Evolutionary conservation across 371 early-diverging fungal genomes (phyloP), one percentile per base, ranked within the genome.

Genomic region (Mycotypha africana): DNA sequence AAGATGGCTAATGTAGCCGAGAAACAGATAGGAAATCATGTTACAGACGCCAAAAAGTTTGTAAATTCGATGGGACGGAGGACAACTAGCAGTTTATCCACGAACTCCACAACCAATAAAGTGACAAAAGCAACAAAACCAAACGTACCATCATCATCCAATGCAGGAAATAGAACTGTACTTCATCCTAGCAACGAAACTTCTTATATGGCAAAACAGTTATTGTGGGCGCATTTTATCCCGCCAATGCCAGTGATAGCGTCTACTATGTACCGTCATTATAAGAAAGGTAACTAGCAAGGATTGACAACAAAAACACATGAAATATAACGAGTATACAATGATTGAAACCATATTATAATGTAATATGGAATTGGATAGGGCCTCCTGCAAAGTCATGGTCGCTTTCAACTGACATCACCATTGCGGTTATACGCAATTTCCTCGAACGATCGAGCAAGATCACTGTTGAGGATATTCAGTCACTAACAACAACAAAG

Each of bases 381-480:
- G 74, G 74, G 2, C 74, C 74, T 9, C 38, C 38, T 38, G 38
- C 38, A 10, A 38, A 38, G 22, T 38, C 74, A 1, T 73, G 74
- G 74, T 51, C 61, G 2, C 57, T 73, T 19, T 32, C 62, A 4
- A 55, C 65, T 20, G 59, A 73, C 21, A 28, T 73, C 14, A 47
- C 59, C 2, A 56, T 73, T 38, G 58, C 64, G 7, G 17, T 62
- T 28, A 40, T 73, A 9, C 53, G 60, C 0, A 58, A 69, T 43
- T 49, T 69, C 16, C 32, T 69, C 4, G 24, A 47, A 19, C 51
- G 62, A 2, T 58, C 62, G 3, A 56, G 48, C 17, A 42, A 45
- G 21, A 45, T 53, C 3, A 73, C 69, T 10, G 65, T 69, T 0
- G 70, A 73, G 48, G 58, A 65, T n/a, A 20, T 69, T 8, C 74